Conservation (phyloP, 2,329 filamentous ascomycete species). For the Didymellaceae sp. region DNA sequence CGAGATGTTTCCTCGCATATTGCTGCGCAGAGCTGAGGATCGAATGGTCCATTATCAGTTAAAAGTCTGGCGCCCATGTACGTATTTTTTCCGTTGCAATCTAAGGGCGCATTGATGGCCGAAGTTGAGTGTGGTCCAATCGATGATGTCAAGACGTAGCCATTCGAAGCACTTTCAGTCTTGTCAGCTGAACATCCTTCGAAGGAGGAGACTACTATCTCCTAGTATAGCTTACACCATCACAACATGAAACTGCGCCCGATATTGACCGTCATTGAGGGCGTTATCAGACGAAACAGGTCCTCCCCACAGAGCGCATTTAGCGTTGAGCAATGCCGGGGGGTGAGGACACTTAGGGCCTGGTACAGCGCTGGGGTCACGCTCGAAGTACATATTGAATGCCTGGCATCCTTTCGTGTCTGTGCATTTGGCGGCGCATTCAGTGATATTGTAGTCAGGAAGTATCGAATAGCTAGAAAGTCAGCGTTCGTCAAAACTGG, state of each 20-base stretch:
- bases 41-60: not conserved
- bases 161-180: not conserved
- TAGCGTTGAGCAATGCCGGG: not conserved
- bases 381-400: conserved; percentile 6
- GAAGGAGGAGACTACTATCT: too few relatives aligned
- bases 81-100: not conserved
- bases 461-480: too few relatives aligned
- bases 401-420: not conserved
- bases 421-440: not conserved
- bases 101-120: conserved; percentile 1
- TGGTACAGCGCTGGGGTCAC: conserved; percentile 1
- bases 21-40: not conserved
- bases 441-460: not conserved
- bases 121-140: not conserved
- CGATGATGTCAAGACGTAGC: not conserved
- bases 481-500: too few relatives aligned
- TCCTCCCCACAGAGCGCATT: conserved; percentile 5
- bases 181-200: too few relatives aligned
- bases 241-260: conserved; percentile 1
- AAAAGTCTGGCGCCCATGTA: conserved; percentile 6
- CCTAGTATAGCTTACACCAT: too few relatives aligned
- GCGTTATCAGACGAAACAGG: conserved; percentile 1
- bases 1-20: not conserved
- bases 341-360: not conserved
- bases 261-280: conserved; percentile 1